These are phyloP conservation scores for Candida oleophila DNA, from an alignment of 805 yeast species.

Conservation along the genomic window DNA sequence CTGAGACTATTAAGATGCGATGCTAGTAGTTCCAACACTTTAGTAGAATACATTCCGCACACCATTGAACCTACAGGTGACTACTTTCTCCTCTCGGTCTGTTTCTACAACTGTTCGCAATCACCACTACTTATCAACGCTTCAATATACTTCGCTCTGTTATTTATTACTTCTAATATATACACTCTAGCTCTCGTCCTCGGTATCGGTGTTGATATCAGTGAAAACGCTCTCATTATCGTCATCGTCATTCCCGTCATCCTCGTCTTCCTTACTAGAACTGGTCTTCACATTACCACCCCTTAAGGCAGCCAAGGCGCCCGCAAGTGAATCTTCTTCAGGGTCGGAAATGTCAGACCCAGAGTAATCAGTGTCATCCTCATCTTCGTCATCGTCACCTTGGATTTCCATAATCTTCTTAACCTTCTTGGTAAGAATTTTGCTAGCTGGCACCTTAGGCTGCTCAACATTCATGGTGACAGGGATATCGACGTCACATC, in stretches of 20 bases:
- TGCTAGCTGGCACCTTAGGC: slow-evolving; percentile 19
- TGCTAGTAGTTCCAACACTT: no score
- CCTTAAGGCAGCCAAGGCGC: slow-evolving; percentile 67
- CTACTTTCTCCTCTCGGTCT: no score
- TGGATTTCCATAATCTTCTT: slow-evolving; percentile 8
- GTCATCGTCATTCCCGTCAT: slow-evolving; percentile 34
- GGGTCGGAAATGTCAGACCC: slow-evolving; percentile 64
- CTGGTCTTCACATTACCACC: slow-evolving; percentile 52
- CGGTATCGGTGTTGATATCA: slow-evolving; percentile 47
- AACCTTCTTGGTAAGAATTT: slow-evolving; percentile 12
- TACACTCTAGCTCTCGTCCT: slow-evolving; percentile 27
- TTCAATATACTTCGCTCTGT: no score
- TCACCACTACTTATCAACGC: no score
- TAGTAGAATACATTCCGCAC: no score
- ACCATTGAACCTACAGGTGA: no score
- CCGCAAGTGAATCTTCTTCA: slow-evolving; percentile 73
- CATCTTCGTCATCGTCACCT: slow-evolving; percentile 15
- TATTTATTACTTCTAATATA: background rate
- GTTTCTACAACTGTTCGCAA: no score
- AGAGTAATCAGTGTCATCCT: slow-evolving; percentile 44
- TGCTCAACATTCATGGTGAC: slow-evolving; percentile 67
- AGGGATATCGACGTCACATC: slow-evolving; percentile 74
- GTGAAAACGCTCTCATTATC: slow-evolving; percentile 42
- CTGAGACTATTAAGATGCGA: no score
- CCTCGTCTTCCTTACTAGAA: slow-evolving; percentile 20